Evolutionary conservation across 257 asterid genomes (phyloP), one percentile per base, ranked within the genome.

Genomic region (Mitragyna speciosa): DNA sequence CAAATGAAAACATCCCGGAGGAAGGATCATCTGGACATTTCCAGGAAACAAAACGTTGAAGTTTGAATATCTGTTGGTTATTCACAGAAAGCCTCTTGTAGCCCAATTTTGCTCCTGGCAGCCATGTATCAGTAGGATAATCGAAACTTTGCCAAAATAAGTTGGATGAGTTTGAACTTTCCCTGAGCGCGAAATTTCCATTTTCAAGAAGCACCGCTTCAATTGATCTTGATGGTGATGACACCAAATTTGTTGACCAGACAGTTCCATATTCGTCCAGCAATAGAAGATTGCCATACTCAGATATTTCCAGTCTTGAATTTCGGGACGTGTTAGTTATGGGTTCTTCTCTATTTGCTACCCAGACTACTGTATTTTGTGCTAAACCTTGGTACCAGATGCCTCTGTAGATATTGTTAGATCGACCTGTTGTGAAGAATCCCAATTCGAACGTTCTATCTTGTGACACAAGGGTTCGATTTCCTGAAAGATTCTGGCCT

Each of bases 51-150:
- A 88, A 82, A 41, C 54, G 81, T 48, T 63, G 83, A 2, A 17
- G 24, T 52, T 70, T 70, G 41, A 36, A 17, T 52, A 16, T 17
- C 19, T 52, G 41, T 36, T 36, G 41, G 59, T 52, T 52, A 52
- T 52, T 52, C 28, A 80, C 79, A 31, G 8, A 28, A 22, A n/a
- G 77, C 68, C 51, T 39, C 69, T 67, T 68, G 79, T 78, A 75
- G 9, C 89, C 88, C 12, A 88, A 70, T 48, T 39, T 30, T 45
- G 82, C 87, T 11, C 83, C 87, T 22, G 87, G 80, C 16, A 86
- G 79, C 89, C 91, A 88, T 68, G 86, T 71, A 68, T 88, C 78
- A 49, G 91, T 85, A 24, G 87, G 89, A 20, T 81, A 70, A 77
- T 87, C 86, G 71, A 85, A 85, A 70, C 87, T 87, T 66, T 82